phyloP scores from a whole-genome alignment of 805 yeast genomes.

The Teunomyces barrocoloradensis region DNA sequence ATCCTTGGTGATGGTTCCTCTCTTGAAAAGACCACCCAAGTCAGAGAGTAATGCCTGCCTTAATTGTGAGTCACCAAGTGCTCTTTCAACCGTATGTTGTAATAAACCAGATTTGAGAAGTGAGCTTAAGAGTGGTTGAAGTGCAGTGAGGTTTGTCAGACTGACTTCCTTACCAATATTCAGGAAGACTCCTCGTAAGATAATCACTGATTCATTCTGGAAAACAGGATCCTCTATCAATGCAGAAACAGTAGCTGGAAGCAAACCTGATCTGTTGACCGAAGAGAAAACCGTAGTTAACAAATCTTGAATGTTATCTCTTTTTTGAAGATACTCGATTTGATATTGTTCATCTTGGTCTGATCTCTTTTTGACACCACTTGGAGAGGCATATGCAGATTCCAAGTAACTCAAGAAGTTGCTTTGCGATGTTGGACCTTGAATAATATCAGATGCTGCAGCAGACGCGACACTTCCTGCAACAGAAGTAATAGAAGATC shows the following conservation, averaged over 20 bases:
- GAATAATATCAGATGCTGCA: not conserved
- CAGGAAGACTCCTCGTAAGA: slow-evolving; percentile 22
- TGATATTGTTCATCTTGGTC: not conserved
- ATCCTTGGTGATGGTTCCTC: slow-evolving; percentile 11
- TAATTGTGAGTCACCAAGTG: slow-evolving; percentile 20
- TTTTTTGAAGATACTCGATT: slow-evolving; percentile 11
- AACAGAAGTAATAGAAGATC: not conserved
- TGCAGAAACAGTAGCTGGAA: slow-evolving; percentile 21
- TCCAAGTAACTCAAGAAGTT: slow-evolving; percentile 13
- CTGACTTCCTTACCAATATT: slow-evolving; percentile 15
- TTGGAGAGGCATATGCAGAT: slow-evolving; percentile 5
- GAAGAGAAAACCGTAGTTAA: slow-evolving; percentile 26
- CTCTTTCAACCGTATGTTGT: slow-evolving; percentile 19
- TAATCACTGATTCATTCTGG: slow-evolving; percentile 21
- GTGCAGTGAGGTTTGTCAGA: slow-evolving; percentile 16
- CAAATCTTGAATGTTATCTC: slow-evolving; percentile 31
- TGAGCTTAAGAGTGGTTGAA: slow-evolving; percentile 19
- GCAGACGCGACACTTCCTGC: not conserved
- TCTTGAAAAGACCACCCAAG: slow-evolving; percentile 18
- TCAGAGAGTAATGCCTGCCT: slow-evolving; percentile 21
- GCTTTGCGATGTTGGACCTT: not conserved
- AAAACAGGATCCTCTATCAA: slow-evolving; percentile 23
- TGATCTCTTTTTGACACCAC: slow-evolving; percentile 6
- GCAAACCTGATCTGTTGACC: slow-evolving; percentile 25
- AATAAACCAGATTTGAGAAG: slow-evolving; percentile 25